phyloP scores from a whole-genome alignment of 169 alveolate species.

The Eimeria sp. region DNA sequence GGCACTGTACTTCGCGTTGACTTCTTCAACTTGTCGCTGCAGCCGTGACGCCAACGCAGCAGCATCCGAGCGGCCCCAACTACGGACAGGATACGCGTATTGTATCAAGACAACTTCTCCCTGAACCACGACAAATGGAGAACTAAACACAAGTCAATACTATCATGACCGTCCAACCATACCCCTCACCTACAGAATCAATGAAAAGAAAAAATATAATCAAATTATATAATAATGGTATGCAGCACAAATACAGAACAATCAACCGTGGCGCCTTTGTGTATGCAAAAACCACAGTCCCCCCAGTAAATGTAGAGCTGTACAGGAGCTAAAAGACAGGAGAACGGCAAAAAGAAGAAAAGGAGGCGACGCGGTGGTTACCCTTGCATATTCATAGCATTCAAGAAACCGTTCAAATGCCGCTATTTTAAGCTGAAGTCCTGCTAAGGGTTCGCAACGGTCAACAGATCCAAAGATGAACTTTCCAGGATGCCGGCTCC shows the following conservation, averaged over 20 bases:
- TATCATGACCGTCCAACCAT: neutral
- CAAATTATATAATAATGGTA: neutral
- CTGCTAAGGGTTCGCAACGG: conserved; percentile 83
- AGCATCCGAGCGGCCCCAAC: neutral
- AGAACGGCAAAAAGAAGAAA: neutral
- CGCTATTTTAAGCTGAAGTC: conserved; percentile 78
- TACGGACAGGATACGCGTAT: conserved; percentile 82
- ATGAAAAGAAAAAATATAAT: neutral
- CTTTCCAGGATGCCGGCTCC: neutral
- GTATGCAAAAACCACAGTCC: no score
- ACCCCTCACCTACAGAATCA: neutral
- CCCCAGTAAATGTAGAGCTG: no score
- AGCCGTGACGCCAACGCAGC: conserved; percentile 22
- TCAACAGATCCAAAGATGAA: conserved; percentile 82
- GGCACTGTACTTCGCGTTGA: conserved; percentile 42
- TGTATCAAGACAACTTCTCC: conserved; percentile 63
- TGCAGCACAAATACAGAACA: neutral
- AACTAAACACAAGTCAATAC: neutral
- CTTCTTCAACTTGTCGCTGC: neutral
- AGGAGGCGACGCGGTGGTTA: neutral
- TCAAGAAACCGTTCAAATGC: conserved; percentile 44
- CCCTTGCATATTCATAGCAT: conserved; percentile 57
- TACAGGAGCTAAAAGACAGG: neutral
- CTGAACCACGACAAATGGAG: neutral
- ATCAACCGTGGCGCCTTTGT: no score